Evolutionary conservation across 495 filamentous ascomycete genomes (phyloP).

Genomic region (Penicillium crystallinum): DNA sequence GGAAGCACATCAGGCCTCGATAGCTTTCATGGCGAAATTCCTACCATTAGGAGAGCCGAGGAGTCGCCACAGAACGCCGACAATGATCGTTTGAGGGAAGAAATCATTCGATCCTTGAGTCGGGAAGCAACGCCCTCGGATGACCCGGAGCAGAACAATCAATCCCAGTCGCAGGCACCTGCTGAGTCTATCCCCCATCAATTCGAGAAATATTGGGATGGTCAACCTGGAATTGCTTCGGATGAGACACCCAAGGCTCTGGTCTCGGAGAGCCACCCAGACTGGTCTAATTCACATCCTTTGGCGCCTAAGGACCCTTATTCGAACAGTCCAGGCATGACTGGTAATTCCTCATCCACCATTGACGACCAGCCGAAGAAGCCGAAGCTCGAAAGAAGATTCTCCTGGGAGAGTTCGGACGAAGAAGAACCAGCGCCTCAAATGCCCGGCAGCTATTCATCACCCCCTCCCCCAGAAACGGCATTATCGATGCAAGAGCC

Average conservation of each 20-base stretch:
- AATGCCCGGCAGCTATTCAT: slow-evolving; percentile 6
- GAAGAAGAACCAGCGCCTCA: slow-evolving; percentile 15
- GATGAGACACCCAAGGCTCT: slow-evolving; percentile 9
- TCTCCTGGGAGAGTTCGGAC: slow-evolving; percentile 40
- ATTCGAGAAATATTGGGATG: slow-evolving; percentile 58
- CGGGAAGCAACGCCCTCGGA: slow-evolving; percentile 39
- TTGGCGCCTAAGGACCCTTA: slow-evolving; percentile 18
- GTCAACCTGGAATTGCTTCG: slow-evolving; percentile 12
- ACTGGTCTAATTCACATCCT: slow-evolving; percentile 12
- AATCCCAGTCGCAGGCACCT: slow-evolving; percentile 18
- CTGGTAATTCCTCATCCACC: neutral
- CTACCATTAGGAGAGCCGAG: slow-evolving; percentile 52
- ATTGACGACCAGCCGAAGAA: slow-evolving; percentile 9
- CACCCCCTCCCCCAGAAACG: slow-evolving; percentile 3
- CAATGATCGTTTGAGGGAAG: slow-evolving; percentile 70
- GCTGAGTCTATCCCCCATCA: slow-evolving; percentile 52
- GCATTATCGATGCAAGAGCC: slow-evolving; percentile 12
- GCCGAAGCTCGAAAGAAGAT: slow-evolving; percentile 30
- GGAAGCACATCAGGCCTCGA: slow-evolving; percentile 19
- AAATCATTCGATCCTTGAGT: slow-evolving; percentile 75
- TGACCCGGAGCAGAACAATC: slow-evolving; percentile 22
- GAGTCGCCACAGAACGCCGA: slow-evolving; percentile 58
- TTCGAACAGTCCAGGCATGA: slow-evolving; percentile 4
- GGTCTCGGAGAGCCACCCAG: slow-evolving; percentile 14
- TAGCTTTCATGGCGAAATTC: slow-evolving; percentile 23